Percentiles rank a stretch among this genome's conserved stretches.
Conservation (phyloP, 2,329 filamentous ascomycete species). For the Aspergillus jensenii region DNA sequence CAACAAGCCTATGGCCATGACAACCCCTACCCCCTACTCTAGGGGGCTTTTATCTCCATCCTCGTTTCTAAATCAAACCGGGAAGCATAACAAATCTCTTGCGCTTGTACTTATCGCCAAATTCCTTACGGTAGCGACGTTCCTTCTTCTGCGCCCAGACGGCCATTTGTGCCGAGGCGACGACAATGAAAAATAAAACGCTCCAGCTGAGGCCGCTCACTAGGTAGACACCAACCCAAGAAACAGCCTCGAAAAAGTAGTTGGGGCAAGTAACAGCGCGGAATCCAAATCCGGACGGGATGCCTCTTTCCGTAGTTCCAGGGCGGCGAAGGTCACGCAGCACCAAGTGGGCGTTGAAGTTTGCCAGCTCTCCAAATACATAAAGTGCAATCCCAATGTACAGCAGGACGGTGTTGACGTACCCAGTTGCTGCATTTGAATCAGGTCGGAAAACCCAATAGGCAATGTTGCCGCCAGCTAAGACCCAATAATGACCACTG, state of each 20-base stretch:
- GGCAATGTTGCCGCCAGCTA: constrained; percentile 77
- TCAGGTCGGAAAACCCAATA: constrained; percentile 81
- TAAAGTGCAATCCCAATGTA: constrained; percentile 71
- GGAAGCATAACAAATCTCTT: constrained; percentile 85
- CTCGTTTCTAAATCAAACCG: constrained; percentile 60
- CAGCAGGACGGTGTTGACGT: constrained; percentile 55
- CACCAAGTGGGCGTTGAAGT: constrained; percentile 76
- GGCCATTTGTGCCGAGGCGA: constrained; percentile 78
- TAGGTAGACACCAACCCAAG: constrained; percentile 81
- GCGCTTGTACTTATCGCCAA: constrained; percentile 91
- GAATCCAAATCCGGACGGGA: constrained; percentile 84
- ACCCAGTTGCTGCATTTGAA: constrained; percentile 61
- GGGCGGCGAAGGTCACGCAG: constrained; percentile 73
- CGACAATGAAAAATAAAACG: constrained; percentile 71
- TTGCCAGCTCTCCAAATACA: constrained; percentile 74
- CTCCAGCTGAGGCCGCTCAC: constrained; percentile 73
- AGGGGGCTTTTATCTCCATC: constrained; percentile 20
- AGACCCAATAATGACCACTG: constrained; percentile 87
- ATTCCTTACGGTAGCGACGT: constrained; percentile 82
- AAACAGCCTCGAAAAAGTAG: constrained; percentile 88
- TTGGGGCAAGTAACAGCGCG: constrained; percentile 89
- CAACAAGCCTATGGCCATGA: background rate
- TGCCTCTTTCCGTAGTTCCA: constrained; percentile 82
- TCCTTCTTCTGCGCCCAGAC: constrained; percentile 92
- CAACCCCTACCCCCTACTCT: background rate